A percentile compares a stretch with the other conserved stretches of the same genome.
phyloP scores from a whole-genome alignment of 2,329 filamentous ascomycete species.

The Elsinoe perseae region DNA sequence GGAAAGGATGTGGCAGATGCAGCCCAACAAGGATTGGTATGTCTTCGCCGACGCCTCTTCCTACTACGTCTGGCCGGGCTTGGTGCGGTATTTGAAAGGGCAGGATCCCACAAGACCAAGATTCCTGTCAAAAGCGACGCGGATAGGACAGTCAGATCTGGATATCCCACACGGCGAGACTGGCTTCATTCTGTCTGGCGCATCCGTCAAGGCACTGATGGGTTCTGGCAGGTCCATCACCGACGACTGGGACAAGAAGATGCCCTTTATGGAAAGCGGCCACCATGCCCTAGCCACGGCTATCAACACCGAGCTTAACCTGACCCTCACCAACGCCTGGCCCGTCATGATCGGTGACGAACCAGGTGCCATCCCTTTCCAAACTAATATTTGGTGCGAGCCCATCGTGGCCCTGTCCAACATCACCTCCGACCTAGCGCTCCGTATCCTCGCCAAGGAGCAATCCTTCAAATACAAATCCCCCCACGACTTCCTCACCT shows the following conservation, averaged over 20 bases:
- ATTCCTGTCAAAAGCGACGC: conserved; percentile 32
- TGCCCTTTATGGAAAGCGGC: conserved; percentile 22
- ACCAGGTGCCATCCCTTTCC: conserved; percentile 19
- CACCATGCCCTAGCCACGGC: conserved; percentile 24
- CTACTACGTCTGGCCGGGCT: conserved; percentile 34
- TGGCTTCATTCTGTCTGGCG: conserved; percentile 24
- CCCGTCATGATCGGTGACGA: conserved; percentile 23
- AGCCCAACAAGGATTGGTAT: conserved; percentile 42
- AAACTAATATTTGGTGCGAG: conserved; percentile 23
- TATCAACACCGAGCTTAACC: conserved; percentile 22
- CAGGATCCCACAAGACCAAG: conserved; percentile 36
- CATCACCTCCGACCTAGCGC: conserved; percentile 16
- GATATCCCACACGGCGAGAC: conserved; percentile 23
- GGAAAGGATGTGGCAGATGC: conserved; percentile 39
- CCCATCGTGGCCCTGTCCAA: conserved; percentile 25
- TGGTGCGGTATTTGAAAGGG: conserved; percentile 41
- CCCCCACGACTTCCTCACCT: conserved; percentile 16
- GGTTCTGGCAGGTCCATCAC: conserved; percentile 18
- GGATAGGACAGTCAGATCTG: conserved; percentile 16
- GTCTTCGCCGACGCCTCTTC: conserved; percentile 48
- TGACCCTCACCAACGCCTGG: conserved; percentile 20
- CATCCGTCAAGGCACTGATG: conserved; percentile 19
- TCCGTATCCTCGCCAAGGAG: conserved; percentile 2
- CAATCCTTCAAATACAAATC: conserved; percentile 15
- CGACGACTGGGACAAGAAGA: conserved; percentile 22